Evolutionary conservation across 192 early-diverging fungal species (phyloP).

Genomic region (Diversispora epigaea): DNA sequence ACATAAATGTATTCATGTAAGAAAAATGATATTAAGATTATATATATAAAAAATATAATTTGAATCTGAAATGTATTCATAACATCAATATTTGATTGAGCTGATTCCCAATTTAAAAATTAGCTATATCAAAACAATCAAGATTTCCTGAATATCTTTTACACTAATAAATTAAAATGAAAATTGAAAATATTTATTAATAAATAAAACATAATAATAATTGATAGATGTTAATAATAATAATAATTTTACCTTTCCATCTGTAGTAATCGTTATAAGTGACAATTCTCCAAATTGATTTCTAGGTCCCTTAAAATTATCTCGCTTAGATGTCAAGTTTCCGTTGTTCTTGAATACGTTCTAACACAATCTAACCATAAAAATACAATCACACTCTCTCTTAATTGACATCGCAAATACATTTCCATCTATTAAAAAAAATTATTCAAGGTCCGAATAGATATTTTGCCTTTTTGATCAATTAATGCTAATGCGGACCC

Average conservation of each 20-base stretch:
- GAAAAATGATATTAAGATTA: no score
- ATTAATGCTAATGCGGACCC: slow-evolving; percentile 23
- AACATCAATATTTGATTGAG: neutral
- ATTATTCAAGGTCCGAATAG: slow-evolving; percentile 22
- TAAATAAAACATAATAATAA: no score
- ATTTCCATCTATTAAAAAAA: slow-evolving; percentile 26
- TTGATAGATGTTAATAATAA: no score
- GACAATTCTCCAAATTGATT: slow-evolving; percentile 25
- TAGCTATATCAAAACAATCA: slow-evolving; percentile 27
- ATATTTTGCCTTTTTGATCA: slow-evolving; percentile 18
- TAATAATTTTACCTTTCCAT: slow-evolving; percentile 18
- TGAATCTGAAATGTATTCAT: neutral
- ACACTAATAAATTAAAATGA: no score
- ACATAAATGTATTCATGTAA: no score
- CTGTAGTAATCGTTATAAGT: slow-evolving; percentile 14
- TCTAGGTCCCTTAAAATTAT: slow-evolving; percentile 20
- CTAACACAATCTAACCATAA: slow-evolving; percentile 12
- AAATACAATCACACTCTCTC: slow-evolving; percentile 17
- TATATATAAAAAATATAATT: neutral
- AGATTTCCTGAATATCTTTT: neutral
- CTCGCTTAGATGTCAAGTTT: neutral
- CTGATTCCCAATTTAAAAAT: neutral
- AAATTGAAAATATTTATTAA: no score
- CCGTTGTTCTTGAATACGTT: neutral
- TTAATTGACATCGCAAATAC: slow-evolving; percentile 10